Conservation (phyloP, 768 basidiomycete genomes). For the Podaxis sp. region DNA sequence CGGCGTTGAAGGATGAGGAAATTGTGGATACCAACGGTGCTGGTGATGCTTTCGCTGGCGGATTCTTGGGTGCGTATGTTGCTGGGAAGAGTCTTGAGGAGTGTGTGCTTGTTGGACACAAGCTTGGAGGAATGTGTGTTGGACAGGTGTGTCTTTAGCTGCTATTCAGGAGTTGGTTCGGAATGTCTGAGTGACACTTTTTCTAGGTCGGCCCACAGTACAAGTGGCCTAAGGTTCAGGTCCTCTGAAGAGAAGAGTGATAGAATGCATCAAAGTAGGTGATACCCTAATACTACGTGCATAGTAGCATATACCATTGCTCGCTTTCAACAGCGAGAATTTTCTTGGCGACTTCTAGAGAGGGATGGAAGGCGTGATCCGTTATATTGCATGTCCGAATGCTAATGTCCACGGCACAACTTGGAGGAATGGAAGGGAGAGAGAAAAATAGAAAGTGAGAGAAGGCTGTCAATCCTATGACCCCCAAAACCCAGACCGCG, state of each 20-base stretch:
- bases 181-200: not conserved
- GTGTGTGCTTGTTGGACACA: conserved; percentile 82
- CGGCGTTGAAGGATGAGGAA: conserved; percentile 50
- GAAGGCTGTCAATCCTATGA: not conserved
- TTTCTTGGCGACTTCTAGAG: not conserved
- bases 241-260: conserved; percentile 28
- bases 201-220: conserved; percentile 49
- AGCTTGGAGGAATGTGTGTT: conserved; percentile 82
- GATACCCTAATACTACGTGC: conserved; percentile 5
- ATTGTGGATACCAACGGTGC: conserved; percentile 99
- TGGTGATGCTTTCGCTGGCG: conserved; percentile 96
- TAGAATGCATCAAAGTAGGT: conserved; percentile 7
- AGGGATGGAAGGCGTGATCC: not conserved
- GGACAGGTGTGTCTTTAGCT: conserved; percentile 51
- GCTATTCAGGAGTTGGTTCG: conserved; percentile 1
- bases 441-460: not conserved
- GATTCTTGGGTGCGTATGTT: conserved; percentile 85
- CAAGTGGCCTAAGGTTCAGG: conserved; percentile 48
- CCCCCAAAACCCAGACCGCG: not conserved
- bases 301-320: conserved; percentile 11
- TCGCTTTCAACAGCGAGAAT: conserved; percentile 10
- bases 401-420: not conserved
- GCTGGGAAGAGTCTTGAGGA: conserved; percentile 76
- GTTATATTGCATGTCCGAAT: not conserved
- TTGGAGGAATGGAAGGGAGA: not conserved